phyloP scores from a whole-genome alignment of 2,329 filamentous ascomycete genomes.

The Davidsoniella neocaledoniae region DNA sequence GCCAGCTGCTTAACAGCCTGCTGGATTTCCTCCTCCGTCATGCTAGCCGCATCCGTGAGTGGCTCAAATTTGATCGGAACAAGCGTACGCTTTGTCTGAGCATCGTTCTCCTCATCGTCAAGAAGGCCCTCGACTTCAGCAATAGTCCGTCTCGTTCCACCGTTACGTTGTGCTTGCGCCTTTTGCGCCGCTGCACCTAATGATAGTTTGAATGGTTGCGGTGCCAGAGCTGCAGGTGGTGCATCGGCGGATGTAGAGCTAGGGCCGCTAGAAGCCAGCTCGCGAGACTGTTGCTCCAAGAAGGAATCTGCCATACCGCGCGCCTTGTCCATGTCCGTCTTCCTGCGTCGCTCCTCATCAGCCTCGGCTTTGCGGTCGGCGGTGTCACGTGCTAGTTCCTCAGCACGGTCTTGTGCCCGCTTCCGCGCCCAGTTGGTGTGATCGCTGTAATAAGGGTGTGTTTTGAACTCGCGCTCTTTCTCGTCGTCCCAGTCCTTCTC shows the following conservation, averaged over 20 bases:
- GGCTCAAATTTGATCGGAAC: constrained; percentile 72
- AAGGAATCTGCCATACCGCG: constrained; percentile 80
- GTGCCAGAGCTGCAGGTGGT: constrained; percentile 30
- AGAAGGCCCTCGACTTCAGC: constrained; percentile 88
- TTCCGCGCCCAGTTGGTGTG: constrained; percentile 72
- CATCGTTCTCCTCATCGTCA: constrained; percentile 81
- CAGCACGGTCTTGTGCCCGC: constrained; percentile 52
- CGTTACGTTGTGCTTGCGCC: constrained; percentile 37
- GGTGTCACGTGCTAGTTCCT: constrained; percentile 67
- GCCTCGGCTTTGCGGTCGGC: constrained; percentile 64
- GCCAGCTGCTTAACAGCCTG: constrained; percentile 70
- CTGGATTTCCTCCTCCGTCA: constrained; percentile 75
- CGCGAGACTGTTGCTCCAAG: constrained; percentile 66
- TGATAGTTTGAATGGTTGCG: constrained; percentile 79
- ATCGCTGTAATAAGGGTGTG: constrained; percentile 73
- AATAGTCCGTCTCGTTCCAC: constrained; percentile 55
- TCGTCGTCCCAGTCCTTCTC: constrained; percentile 77
- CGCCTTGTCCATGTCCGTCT: constrained; percentile 59
- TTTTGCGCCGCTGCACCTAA: constrained; percentile 77
- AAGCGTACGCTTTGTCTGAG: constrained; percentile 53
- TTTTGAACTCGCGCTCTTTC: constrained; percentile 54
- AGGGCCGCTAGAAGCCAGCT: constrained; percentile 30
- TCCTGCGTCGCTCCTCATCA: constrained; percentile 52
- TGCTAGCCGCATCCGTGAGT: constrained; percentile 39
- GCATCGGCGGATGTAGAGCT: constrained; percentile 12